These are phyloP conservation scores for Zygosaccharomyces sapae DNA, from an alignment of 1,139 yeast species.

Conservation along the genomic window DNA sequence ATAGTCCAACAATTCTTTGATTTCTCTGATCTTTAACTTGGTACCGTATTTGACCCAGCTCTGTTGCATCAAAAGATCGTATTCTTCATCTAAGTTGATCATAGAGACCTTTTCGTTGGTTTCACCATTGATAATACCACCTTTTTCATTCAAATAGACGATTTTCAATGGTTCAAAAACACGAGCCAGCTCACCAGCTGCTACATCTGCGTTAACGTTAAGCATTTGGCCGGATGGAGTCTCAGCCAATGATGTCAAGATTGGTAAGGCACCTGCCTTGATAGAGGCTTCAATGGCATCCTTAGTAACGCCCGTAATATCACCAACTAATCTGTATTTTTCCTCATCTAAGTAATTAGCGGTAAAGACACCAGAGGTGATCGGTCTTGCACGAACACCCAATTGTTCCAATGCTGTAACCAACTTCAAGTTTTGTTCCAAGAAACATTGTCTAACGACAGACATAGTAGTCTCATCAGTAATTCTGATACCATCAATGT, in stretches of 20 bases:
- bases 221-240: constrained; percentile 94
- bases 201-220: constrained; percentile 97
- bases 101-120: constrained; percentile 86
- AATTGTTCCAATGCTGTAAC: constrained; percentile 93
- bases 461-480: constrained; percentile 94
- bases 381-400: constrained; percentile 98
- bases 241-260: constrained; percentile 92
- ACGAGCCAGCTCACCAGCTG: constrained; percentile 96
- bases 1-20: constrained; percentile 87
- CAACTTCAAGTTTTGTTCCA: constrained; percentile 88
- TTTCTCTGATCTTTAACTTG: constrained; percentile 91
- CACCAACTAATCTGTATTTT: constrained; percentile 90
- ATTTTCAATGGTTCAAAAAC: constrained; percentile 97
- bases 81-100: constrained; percentile 94
- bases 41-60: constrained; percentile 99
- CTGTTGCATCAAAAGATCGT: constrained; percentile 82
- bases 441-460: constrained; percentile 89
- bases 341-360: constrained; percentile 90
- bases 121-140: constrained; percentile 90
- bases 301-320: constrained; percentile 79
- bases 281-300: constrained; percentile 92
- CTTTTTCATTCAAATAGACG: constrained; percentile 94
- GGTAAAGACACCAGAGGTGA: constrained; percentile 94
- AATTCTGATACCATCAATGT: constrained; percentile 93
- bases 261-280: constrained; percentile 93